These are phyloP conservation scores for Cladophialophora yegresii DNA, from an alignment of 2,329 filamentous ascomycete species.

Conservation along the genomic window DNA sequence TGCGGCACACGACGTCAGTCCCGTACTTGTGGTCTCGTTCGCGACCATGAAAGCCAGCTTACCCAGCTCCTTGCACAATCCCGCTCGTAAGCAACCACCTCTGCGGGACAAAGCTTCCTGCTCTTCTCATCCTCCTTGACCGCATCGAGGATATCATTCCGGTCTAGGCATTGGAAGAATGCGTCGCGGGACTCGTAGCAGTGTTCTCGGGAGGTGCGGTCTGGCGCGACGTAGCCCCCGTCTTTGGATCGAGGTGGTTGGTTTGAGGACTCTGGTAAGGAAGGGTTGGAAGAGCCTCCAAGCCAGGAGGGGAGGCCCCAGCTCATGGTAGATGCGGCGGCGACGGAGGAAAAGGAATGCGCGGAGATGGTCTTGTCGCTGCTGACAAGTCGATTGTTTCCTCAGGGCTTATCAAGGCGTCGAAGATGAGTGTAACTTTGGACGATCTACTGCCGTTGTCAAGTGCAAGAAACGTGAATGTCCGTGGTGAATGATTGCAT, in stretches of 20 bases:
- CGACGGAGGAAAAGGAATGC: too few species aligned
- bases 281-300: slow-evolving; percentile 37
- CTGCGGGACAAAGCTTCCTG: slow-evolving; percentile 59
- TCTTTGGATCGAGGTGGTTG: slow-evolving; percentile 52
- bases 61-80: slow-evolving; percentile 93
- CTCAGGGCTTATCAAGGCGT: background rate
- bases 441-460: background rate
- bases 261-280: slow-evolving; percentile 36
- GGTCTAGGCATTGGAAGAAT: slow-evolving; percentile 87
- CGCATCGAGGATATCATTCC: slow-evolving; percentile 75
- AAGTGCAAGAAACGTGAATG: background rate
- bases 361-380: background rate
- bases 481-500: slow-evolving; percentile 3
- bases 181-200: slow-evolving; percentile 90
- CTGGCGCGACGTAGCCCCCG: slow-evolving; percentile 74
- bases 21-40: background rate
- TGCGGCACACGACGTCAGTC: background rate
- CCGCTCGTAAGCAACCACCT: slow-evolving; percentile 70
- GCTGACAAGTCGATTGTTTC: background rate
- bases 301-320: slow-evolving; percentile 37
- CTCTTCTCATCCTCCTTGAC: slow-evolving; percentile 60
- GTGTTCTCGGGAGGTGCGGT: slow-evolving; percentile 73
- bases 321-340: slow-evolving; percentile 24
- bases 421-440: background rate
- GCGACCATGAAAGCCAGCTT: slow-evolving; percentile 43